phyloP scores from a whole-genome alignment of 768 basidiomycete species.

The Kondoa subrosea region DNA sequence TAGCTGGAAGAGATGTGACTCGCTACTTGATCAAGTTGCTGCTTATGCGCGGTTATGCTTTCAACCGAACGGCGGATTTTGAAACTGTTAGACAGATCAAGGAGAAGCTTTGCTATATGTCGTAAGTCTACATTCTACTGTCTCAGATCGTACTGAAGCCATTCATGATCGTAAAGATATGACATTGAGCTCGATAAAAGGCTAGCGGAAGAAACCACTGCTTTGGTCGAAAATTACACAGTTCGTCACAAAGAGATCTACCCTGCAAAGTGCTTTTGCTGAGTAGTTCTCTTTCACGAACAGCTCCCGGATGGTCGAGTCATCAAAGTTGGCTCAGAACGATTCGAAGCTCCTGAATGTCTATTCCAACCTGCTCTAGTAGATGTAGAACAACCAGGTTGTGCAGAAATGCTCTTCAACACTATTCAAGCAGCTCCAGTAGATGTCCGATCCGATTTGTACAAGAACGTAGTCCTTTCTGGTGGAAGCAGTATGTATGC shows the following conservation, averaged over 20 bases:
- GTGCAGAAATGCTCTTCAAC: constrained; percentile 80
- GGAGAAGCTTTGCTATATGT: constrained; percentile 95
- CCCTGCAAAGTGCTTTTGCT: not conserved
- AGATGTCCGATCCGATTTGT: constrained; percentile 74
- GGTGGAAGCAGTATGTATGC: constrained; percentile 99
- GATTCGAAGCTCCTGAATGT: constrained; percentile 97
- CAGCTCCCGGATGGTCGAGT: constrained; percentile 86
- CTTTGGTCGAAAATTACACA: constrained; percentile 87
- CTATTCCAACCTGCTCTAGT: constrained; percentile 99
- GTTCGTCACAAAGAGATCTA: constrained; percentile 36
- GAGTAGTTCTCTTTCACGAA: not conserved
- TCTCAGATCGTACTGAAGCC: not conserved
- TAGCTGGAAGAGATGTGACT: constrained; percentile 95
- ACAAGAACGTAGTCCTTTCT: constrained; percentile 94
- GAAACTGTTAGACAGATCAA: constrained; percentile 98
- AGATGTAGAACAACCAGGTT: constrained; percentile 53
- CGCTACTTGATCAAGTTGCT: constrained; percentile 98
- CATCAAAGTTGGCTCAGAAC: constrained; percentile 95
- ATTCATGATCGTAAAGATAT: too few relatives aligned
- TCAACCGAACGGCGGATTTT: constrained; percentile 98
- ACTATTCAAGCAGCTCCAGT: constrained; percentile 84
- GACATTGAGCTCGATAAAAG: constrained; percentile 90
- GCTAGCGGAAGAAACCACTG: constrained; percentile 87
- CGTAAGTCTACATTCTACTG: constrained; percentile 38
- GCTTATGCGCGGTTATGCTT: constrained; percentile 99